A percentile compares a stretch with the other conserved stretches of the same genome.
Evolutionary conservation across 805 yeast genomes (phyloP).

Genomic region (Candida golubevii): DNA sequence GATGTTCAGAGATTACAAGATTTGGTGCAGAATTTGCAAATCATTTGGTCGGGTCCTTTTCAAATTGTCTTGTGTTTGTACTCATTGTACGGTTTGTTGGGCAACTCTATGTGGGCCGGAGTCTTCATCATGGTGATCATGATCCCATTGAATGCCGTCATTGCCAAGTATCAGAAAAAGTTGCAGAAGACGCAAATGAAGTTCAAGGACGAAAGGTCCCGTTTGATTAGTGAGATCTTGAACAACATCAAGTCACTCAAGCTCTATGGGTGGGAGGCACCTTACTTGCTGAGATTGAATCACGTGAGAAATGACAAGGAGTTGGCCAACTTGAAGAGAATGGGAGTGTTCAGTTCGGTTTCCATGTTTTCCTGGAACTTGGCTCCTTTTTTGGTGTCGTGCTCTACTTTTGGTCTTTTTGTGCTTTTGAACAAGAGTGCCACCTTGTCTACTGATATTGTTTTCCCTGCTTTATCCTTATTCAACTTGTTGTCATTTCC

Average conservation of each 20-base stretch:
- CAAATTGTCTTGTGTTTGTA: constrained; percentile 73
- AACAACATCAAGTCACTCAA: constrained; percentile 90
- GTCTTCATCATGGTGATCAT: constrained; percentile 71
- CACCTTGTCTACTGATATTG: constrained; percentile 84
- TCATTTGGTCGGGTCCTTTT: constrained; percentile 91
- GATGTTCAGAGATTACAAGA: constrained; percentile 89
- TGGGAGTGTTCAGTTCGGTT: constrained; percentile 69
- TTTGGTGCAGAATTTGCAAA: constrained; percentile 68
- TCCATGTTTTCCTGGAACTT: constrained; percentile 74
- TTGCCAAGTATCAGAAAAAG: constrained; percentile 63
- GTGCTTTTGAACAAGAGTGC: constrained; percentile 49
- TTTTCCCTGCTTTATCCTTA: constrained; percentile 83
- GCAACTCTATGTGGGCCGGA: constrained; percentile 96
- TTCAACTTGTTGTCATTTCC: constrained; percentile 91
- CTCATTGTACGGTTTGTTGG: constrained; percentile 68
- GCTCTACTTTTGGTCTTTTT: constrained; percentile 83
- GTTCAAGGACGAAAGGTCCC: constrained; percentile 86
- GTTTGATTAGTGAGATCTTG: constrained; percentile 81
- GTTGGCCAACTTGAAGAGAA: constrained; percentile 65
- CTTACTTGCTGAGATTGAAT: constrained; percentile 69
- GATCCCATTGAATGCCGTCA: constrained; percentile 72
- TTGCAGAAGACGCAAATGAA: constrained; percentile 85
- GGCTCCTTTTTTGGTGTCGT: constrained; percentile 86
- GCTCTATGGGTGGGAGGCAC: constrained; percentile 92
- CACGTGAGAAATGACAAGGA: constrained; percentile 87